Evolutionary conservation across 805 yeast genomes (phyloP).

Genomic region (Candida nitratophila): DNA sequence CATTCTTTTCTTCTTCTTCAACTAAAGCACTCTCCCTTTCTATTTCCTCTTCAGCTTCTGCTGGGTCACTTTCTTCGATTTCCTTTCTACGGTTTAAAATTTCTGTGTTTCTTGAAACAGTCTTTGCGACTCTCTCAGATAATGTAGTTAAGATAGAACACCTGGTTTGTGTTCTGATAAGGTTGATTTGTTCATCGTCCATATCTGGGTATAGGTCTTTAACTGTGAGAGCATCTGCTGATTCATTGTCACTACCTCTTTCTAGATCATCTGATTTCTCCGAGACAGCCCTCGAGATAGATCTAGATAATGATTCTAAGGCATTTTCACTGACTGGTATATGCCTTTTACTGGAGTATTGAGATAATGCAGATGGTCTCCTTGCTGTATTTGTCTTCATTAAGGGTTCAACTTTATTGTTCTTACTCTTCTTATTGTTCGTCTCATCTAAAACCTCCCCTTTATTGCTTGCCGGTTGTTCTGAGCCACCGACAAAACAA

Average conservation of each 20-base stretch:
- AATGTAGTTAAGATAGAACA: constrained; percentile 35
- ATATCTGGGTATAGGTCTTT: constrained; percentile 16
- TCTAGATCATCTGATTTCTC: neutral
- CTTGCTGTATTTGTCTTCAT: too few relatives aligned
- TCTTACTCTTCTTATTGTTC: too few relatives aligned
- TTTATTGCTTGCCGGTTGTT: neutral
- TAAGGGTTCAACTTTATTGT: too few relatives aligned
- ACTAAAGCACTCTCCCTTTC: neutral
- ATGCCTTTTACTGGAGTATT: neutral
- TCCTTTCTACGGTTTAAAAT: constrained; percentile 10
- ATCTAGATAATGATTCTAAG: neutral
- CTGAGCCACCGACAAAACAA: neutral
- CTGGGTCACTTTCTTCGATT: neutral
- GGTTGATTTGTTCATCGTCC: constrained; percentile 27
- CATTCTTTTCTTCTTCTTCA: neutral
- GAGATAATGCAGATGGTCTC: neutral
- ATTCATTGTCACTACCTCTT: neutral
- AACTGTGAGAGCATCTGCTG: neutral
- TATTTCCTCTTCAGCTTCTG: neutral
- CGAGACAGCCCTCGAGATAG: neutral
- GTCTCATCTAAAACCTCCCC: too few relatives aligned
- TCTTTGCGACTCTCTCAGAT: constrained; percentile 6
- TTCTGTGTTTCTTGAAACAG: constrained; percentile 12
- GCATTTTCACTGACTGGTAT: neutral
- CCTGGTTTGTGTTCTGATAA: constrained; percentile 37